Evolutionary conservation across 1,284 basidiomycete genomes (phyloP).

Genomic region (Cryptococcus hybrid): DNA sequence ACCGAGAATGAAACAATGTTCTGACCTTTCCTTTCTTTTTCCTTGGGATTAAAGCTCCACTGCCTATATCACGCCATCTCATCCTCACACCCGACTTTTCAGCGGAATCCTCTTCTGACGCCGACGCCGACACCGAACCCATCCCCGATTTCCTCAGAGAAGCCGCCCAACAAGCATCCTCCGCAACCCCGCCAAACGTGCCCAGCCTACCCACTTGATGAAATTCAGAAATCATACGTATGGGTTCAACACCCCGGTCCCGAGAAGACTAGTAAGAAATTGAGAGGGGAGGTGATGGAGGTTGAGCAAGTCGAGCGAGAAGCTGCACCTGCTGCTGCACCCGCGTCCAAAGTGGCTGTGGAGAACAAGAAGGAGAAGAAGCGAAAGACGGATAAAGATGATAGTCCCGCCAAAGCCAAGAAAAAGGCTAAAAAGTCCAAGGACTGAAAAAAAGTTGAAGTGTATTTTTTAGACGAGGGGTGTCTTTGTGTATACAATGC

Average conservation of each 20-base stretch:
- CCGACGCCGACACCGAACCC: neutral
- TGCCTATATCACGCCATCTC: constrained; percentile 35
- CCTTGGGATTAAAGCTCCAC: constrained; percentile 29
- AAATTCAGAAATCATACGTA: constrained; percentile 43
- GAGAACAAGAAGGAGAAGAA: constrained; percentile 20
- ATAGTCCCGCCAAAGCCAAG: constrained; percentile 19
- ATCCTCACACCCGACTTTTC: constrained; percentile 32
- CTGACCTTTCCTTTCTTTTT: neutral
- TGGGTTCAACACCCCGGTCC: constrained; percentile 41
- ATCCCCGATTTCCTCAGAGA: no score
- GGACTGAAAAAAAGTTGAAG: constrained; percentile 1
- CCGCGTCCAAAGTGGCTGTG: neutral
- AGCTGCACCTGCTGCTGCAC: neutral
- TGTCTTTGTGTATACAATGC: neutral
- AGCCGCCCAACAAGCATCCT: constrained; percentile 1
- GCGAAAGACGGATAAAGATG: constrained; percentile 12
- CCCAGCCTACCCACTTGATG: constrained; percentile 36
- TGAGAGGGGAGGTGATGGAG: constrained; percentile 1
- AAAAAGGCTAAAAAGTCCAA: constrained; percentile 36
- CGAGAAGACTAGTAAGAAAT: neutral
- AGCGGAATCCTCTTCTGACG: neutral
- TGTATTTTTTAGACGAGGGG: neutral
- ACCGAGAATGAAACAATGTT: no score
- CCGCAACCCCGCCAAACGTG: constrained; percentile 2
- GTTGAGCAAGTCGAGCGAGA: neutral